A percentile compares a stretch with the other conserved stretches of the same genome.
These are phyloP conservation scores for Solanum infundibuliforme DNA, from an alignment of 257 asterid genomes.

Conservation along the genomic window DNA sequence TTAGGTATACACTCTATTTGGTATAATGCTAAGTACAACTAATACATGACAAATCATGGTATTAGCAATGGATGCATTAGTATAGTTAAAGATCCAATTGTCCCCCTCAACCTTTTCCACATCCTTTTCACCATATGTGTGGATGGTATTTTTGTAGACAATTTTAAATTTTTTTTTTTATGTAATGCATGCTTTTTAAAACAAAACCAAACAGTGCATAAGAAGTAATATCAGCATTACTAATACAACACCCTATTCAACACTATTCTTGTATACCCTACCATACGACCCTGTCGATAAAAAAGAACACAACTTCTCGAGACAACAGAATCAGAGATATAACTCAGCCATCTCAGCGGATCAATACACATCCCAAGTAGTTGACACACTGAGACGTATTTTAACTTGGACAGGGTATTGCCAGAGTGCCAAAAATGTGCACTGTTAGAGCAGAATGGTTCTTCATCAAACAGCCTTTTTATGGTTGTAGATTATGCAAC, in stretches of 20 bases:
- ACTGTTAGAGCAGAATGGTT: background rate
- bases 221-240: background rate
- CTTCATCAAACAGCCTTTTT: background rate
- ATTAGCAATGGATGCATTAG: background rate
- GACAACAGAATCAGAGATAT: background rate
- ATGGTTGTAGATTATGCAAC: background rate
- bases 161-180: background rate
- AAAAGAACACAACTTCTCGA: background rate
- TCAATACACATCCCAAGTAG: background rate
- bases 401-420: background rate
- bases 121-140: background rate
- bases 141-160: background rate
- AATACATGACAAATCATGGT: background rate
- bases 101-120: background rate
- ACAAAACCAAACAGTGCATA: background rate
- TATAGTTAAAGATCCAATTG: background rate
- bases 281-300: too few species aligned
- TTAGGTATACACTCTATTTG: background rate
- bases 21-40: background rate
- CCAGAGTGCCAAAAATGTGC: background rate
- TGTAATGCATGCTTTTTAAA: background rate
- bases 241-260: background rate
- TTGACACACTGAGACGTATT: background rate
- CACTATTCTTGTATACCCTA: background rate
- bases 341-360: background rate